These are phyloP conservation scores for Suhomyces choctaworum DNA, from an alignment of 1,139 yeast species.

Conservation along the genomic window DNA sequence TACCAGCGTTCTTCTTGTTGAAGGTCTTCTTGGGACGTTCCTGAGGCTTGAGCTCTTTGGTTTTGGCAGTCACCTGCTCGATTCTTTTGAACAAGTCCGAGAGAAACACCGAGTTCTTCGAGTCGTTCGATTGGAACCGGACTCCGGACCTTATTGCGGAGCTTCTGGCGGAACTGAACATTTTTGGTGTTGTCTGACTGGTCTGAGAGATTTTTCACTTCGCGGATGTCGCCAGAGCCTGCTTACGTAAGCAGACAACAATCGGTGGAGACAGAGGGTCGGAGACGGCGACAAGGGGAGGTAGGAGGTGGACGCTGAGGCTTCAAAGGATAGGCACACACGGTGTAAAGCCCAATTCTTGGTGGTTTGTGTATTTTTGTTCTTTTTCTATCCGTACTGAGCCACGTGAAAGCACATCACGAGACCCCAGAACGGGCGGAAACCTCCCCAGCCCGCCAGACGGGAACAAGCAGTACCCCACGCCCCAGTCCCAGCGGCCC, in stretches of 20 bases:
- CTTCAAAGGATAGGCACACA: too few species aligned
- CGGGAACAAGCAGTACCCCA: too few species aligned
- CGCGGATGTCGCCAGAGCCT: slow-evolving; percentile 7
- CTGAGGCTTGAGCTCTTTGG: slow-evolving; percentile 13
- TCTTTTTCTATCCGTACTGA: too few species aligned
- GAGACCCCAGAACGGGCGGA: too few species aligned
- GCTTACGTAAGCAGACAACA: slow-evolving; percentile 7
- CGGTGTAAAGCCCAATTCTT: too few species aligned
- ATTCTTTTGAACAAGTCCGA: slow-evolving; percentile 38
- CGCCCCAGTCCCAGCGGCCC: too few species aligned
- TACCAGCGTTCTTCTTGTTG: slow-evolving; percentile 8
- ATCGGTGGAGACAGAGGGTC: too few species aligned
- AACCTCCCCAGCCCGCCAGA: too few species aligned
- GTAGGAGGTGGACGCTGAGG: too few species aligned
- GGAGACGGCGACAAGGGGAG: too few species aligned
- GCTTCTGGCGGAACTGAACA: slow-evolving; percentile 9
- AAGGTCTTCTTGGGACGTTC: slow-evolving; percentile 12
- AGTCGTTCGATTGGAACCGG: slow-evolving; percentile 18
- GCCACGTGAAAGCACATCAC: too few species aligned
- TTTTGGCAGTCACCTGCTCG: slow-evolving; percentile 30
- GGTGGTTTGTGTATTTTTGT: too few species aligned
- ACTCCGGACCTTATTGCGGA: slow-evolving; percentile 11
- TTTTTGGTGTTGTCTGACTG: slow-evolving; percentile 1
- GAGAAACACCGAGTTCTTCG: slow-evolving; percentile 20
- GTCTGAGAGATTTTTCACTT: slow-evolving; percentile 11